phyloP scores from a whole-genome alignment of 805 yeast species.

The Schwanniomyces vanrijiae region DNA sequence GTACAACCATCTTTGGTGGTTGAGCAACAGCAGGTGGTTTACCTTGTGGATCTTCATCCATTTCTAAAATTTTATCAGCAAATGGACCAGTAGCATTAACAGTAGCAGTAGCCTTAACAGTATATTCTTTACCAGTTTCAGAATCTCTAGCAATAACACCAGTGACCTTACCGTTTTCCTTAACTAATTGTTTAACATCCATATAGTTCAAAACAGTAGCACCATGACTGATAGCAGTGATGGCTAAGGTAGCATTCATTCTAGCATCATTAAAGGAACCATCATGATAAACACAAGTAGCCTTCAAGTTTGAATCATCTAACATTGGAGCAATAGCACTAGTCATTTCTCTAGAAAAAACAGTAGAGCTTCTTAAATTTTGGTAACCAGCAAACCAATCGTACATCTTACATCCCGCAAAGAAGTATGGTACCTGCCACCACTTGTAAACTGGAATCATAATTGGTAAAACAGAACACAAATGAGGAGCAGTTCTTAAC shows the following conservation, averaged over 20 bases:
- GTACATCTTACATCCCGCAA: slow-evolving; percentile 86
- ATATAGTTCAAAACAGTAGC: slow-evolving; percentile 88
- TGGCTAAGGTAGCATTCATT: slow-evolving; percentile 81
- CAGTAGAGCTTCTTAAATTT: slow-evolving; percentile 75
- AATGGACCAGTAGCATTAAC: slow-evolving; percentile 96
- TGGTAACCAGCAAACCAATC: slow-evolving; percentile 91
- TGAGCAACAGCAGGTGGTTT: slow-evolving; percentile 52
- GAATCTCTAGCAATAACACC: slow-evolving; percentile 79
- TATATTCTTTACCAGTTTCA: slow-evolving; percentile 63
- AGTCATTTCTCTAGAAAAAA: slow-evolving; percentile 66
- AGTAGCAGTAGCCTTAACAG: slow-evolving; percentile 68
- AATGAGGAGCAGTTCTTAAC: slow-evolving; percentile 89
- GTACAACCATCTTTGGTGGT: slow-evolving; percentile 82
- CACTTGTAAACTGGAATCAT: slow-evolving; percentile 94
- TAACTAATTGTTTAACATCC: slow-evolving; percentile 74
- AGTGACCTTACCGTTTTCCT: slow-evolving; percentile 57
- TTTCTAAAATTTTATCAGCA: slow-evolving; percentile 78
- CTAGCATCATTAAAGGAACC: slow-evolving; percentile 93
- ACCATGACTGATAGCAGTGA: slow-evolving; percentile 83
- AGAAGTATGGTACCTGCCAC: slow-evolving; percentile 96
- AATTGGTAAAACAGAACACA: slow-evolving; percentile 82
- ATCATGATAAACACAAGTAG: slow-evolving; percentile 91
- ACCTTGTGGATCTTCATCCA: slow-evolving; percentile 75
- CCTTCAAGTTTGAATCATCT: slow-evolving; percentile 75
- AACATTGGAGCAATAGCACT: slow-evolving; percentile 82